phyloP scores from a whole-genome alignment of 257 asterid species.

The Hygrophila difformis region DNA sequence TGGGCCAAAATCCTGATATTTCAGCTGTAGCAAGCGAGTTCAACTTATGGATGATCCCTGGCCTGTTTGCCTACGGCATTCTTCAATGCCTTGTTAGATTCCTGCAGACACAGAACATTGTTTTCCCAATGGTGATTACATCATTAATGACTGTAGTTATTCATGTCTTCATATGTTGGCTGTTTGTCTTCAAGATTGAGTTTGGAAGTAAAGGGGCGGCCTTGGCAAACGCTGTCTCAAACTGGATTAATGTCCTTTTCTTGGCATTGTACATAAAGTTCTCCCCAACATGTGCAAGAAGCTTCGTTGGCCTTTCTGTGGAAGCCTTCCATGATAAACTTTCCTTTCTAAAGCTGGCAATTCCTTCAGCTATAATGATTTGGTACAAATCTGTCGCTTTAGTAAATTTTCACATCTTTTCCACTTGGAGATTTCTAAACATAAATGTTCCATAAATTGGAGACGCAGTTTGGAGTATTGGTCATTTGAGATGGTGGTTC shows the following conservation, averaged over 20 bases:
- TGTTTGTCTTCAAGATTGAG: too few relatives aligned
- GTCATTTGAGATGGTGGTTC: constrained; percentile 72
- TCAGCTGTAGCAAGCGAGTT: too few relatives aligned
- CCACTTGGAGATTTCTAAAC: too few relatives aligned
- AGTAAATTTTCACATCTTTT: too few relatives aligned
- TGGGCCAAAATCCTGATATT: too few relatives aligned
- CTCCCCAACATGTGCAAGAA: constrained; percentile 30
- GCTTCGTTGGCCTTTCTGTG: constrained; percentile 45
- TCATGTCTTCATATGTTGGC: constrained; percentile 16
- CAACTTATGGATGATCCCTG: too few relatives aligned
- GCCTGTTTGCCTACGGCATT: constrained; percentile 2
- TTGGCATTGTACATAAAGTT: constrained; percentile 28
- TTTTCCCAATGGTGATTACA: constrained; percentile 51
- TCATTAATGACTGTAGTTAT: constrained; percentile 36
- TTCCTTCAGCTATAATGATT: constrained; percentile 67
- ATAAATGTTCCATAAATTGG: constrained; percentile 6
- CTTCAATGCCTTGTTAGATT: constrained; percentile 51
- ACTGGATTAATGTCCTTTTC: too few relatives aligned
- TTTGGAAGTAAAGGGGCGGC: too few relatives aligned
- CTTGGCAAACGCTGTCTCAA: too few relatives aligned
- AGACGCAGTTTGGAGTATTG: constrained; percentile 54
- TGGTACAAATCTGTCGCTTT: too few relatives aligned
- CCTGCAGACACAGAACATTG: constrained; percentile 44
- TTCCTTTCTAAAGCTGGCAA: constrained; percentile 41
- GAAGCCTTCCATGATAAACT: constrained; percentile 33